These are phyloP conservation scores for Talaromyces sp. DNA, from an alignment of 2,329 filamentous ascomycete species.

Conservation along the genomic window DNA sequence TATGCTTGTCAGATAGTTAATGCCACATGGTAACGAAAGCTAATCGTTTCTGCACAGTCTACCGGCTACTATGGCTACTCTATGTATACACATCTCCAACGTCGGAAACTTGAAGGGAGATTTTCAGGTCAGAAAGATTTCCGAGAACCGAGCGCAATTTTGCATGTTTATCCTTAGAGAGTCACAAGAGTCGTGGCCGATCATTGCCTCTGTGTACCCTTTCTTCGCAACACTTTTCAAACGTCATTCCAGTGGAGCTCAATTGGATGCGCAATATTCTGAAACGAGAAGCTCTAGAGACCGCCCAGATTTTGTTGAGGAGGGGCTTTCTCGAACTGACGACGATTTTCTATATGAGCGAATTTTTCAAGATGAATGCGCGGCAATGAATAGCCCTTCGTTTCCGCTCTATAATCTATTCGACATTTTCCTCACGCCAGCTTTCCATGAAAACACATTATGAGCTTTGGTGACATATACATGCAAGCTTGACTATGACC, in stretches of 20 bases:
- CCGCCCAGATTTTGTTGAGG: too few relatives aligned
- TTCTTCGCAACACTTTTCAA: background rate
- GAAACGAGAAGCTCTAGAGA: too few relatives aligned
- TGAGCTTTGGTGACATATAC: too few relatives aligned
- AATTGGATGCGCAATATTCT: background rate
- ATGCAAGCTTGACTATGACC: too few relatives aligned
- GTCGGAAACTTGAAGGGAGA: background rate
- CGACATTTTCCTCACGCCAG: background rate
- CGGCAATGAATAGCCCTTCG: background rate
- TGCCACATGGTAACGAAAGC: background rate
- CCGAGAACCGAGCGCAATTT: background rate
- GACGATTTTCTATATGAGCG: too few relatives aligned
- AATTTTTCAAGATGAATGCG: background rate
- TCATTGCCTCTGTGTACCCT: background rate
- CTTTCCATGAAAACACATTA: too few relatives aligned
- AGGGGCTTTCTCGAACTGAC: too few relatives aligned
- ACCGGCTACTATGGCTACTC: background rate
- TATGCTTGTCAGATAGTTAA: too few relatives aligned
- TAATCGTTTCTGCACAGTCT: background rate
- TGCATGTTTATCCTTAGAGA: background rate
- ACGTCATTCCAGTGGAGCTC: background rate
- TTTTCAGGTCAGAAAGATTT: background rate
- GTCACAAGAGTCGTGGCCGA: background rate
- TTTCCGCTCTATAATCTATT: background rate
- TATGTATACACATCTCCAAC: background rate